Evolutionary conservation across 768 basidiomycete species (phyloP), one percentile per base, ranked within the genome.

Genomic region (Podaxis rugospora): DNA sequence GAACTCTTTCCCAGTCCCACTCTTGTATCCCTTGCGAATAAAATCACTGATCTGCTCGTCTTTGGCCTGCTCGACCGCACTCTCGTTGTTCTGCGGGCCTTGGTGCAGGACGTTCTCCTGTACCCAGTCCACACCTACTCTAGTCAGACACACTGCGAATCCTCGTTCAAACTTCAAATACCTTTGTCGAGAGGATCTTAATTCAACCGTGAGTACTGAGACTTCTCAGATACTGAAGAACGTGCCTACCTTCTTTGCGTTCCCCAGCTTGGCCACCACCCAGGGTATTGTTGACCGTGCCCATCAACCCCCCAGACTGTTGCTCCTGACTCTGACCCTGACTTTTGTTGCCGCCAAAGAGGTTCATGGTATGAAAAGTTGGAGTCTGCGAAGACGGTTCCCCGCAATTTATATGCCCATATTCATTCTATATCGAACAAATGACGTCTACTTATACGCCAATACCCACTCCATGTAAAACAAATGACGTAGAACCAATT

Each of bases 71-170:
- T 80, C 78, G 25, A 73, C 25, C 0, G 76, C 76, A 23, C 69
- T 72, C 65, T 81, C 79, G 66, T 81, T 73, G n/a, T 66, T 69
- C 69, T 81, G 79, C 35, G 69, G 65, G 3, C 77, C 78, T 50
- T 67, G 64, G 28, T 70, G 63, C 61, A 78, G 63, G 28, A 76
- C 52, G 44, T 72, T 69, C 65, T 78, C 71, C 61, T 80, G 78
- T 14, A 76, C 72, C 57, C 72, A 76, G 55, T 80, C 78, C 23
- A 79, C 72, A 2, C 68, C 76, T 76, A 53, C 44, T 25, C 4
- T 44, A 25, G 47, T 27, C 25, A 21, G 16, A 32, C 32, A 32
- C 35, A 55, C 7, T 44, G n/a, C 7, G 42, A 44, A 28, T 44
- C 14, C 7, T 28, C 5, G 44, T 36, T 16, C 39, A 4, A 10